phyloP scores from a whole-genome alignment of 1,139 yeast genomes.

The Diutina mesorugosa region DNA sequence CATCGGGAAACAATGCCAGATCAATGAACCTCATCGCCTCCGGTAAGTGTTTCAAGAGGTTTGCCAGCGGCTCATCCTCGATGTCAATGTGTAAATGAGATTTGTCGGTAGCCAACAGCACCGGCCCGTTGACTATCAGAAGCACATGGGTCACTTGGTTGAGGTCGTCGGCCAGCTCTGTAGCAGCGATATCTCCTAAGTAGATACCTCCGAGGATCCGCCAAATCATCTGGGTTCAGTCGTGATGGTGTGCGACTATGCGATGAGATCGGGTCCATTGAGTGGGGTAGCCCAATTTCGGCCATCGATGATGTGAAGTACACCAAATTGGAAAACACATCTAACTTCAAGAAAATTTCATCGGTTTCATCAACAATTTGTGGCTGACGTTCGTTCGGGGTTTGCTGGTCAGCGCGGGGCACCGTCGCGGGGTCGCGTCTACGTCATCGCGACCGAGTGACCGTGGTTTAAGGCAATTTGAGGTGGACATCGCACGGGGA shows the following conservation, averaged over 20 bases:
- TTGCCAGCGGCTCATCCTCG: conserved; percentile 52
- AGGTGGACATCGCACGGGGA: not conserved
- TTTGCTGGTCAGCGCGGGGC: not conserved
- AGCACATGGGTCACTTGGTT: conserved; percentile 51
- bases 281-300: too few relatives aligned
- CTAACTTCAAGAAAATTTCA: too few relatives aligned
- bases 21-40: conserved; percentile 58
- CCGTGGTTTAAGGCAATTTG: not conserved
- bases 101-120: conserved; percentile 37
- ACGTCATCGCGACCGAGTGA: not conserved
- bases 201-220: conserved; percentile 57
- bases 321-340: too few relatives aligned
- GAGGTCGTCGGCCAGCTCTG: conserved; percentile 26
- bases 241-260: not conserved
- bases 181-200: conserved; percentile 46
- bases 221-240: conserved; percentile 8
- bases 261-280: not conserved
- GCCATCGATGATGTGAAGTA: too few relatives aligned
- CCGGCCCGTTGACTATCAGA: conserved; percentile 57
- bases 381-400: too few relatives aligned
- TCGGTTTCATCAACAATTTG: too few relatives aligned
- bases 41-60: conserved; percentile 50
- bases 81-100: conserved; percentile 51
- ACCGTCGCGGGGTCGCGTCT: not conserved
- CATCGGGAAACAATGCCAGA: conserved; percentile 36